Evolutionary conservation across 1,284 basidiomycete genomes (phyloP), one percentile per base, ranked within the genome.

Genomic region (Pascua sp.): DNA sequence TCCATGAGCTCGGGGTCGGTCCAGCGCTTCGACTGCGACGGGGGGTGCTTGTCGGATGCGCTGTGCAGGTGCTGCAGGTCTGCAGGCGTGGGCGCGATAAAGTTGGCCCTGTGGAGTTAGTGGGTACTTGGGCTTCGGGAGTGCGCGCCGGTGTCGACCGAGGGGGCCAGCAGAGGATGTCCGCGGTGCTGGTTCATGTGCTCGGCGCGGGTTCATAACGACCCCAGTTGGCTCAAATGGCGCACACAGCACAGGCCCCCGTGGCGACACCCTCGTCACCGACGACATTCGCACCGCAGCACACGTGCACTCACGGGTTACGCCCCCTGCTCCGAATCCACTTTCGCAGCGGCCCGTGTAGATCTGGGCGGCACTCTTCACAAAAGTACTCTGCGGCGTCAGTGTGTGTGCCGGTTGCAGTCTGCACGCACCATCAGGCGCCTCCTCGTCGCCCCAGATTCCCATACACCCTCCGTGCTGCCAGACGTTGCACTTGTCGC

Each of bases 381-480:
- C 96, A 98, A 69, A 88, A 95, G 79, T 98, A 83, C 59, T 79
- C 77, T 78, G 56, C 16, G 24, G 7, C 15, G 56, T 61, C 56
- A 61, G 59, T 47, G 13, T 17, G 13, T 17, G 13, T 16, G 24
- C 24, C 24, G 24, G 24, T 32, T 32, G 24, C 4, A 3, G 18
- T 5, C 8, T 18, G 5, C 11, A 90, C 77, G 86, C 82, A 71
- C 86, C 85, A 67, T 89, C 84, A 56, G 87, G 86, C 38, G 90
- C 84, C 68, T 87, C 87, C 60, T 89, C 88, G 73, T 93, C 90
- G 44, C 85, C 85, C 72, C 87, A 85, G 75, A 91, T 91, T 49
- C 95, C 95, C 86, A 98, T 93, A 79, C 95, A 98, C 38, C 88
- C 83, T 16, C 94, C 94, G 76, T 98, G 95, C 78, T 98, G 95